Percentiles rank a stretch among this genome's conserved stretches.
Evolutionary conservation across 2,329 filamentous ascomycete genomes (phyloP).

Genomic region (Aspergillus floridensis): DNA sequence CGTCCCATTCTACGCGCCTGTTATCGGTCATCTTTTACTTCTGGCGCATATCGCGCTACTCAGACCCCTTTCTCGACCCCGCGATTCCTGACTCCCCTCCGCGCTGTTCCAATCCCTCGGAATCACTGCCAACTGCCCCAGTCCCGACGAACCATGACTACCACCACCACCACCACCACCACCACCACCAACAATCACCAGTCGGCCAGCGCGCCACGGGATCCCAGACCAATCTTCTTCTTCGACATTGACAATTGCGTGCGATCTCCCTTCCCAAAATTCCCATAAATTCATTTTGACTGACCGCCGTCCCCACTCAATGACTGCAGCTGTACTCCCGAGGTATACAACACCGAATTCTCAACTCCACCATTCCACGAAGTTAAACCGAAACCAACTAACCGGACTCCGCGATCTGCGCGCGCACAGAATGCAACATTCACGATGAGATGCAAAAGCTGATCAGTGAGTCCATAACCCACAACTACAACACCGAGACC

Average conservation of each 20-base stretch:
- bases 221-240: constrained; percentile 58
- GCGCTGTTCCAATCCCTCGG: constrained; percentile 1
- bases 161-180: constrained; percentile 16
- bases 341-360: constrained; percentile 52
- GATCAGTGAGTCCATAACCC: constrained; percentile 53
- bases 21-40: neutral
- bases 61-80: neutral
- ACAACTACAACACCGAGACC: neutral
- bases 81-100: neutral
- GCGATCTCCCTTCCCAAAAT: constrained; percentile 31
- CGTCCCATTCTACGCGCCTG: neutral
- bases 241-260: constrained; percentile 99
- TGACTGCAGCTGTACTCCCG: constrained; percentile 70
- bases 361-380: no score
- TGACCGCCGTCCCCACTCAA: constrained; percentile 6
- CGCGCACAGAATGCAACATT: constrained; percentile 66
- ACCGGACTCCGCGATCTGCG: constrained; percentile 4
- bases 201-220: constrained; percentile 22
- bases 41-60: neutral
- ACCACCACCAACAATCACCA: neutral
- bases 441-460: constrained; percentile 84
- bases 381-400: no score
- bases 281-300: neutral
- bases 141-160: constrained; percentile 23
- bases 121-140: neutral